Conservation (phyloP, 345 rosid species). For the Sisymbrium altissimum region DNA sequence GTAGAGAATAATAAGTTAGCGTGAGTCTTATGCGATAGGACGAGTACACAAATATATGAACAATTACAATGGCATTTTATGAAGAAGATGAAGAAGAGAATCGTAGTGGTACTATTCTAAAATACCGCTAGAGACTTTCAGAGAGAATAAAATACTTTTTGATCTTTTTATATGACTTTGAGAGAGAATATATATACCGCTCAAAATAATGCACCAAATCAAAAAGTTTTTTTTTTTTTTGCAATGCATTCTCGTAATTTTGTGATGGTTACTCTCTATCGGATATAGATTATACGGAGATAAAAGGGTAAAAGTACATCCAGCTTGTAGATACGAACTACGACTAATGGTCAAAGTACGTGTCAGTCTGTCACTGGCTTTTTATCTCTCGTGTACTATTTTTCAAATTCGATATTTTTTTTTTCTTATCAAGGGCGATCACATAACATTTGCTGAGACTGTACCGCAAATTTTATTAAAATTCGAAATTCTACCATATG, state of each 20-base stretch:
- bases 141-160: conserved; percentile 11
- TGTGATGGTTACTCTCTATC: too few species aligned
- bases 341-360: background rate
- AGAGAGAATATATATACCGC: conserved; percentile 7
- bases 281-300: too few species aligned
- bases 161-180: background rate
- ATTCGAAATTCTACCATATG: background rate
- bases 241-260: background rate
- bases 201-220: conserved; percentile 8
- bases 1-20: conserved; percentile 22
- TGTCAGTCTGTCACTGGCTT: background rate
- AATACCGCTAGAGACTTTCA: conserved; percentile 19
- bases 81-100: conserved; percentile 34
- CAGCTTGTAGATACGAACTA: background rate
- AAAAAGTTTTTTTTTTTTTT: background rate
- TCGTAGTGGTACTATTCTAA: conserved; percentile 38
- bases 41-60: conserved; percentile 11
- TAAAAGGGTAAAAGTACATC: background rate
- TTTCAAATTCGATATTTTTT: background rate
- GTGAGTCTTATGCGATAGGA: conserved; percentile 34
- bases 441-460: background rate
- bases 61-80: conserved; percentile 15
- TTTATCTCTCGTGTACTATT: background rate
- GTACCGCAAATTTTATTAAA: background rate
- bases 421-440: background rate